phyloP scores from a whole-genome alignment of 257 asterid genomes.

The Solanum virginianum region DNA sequence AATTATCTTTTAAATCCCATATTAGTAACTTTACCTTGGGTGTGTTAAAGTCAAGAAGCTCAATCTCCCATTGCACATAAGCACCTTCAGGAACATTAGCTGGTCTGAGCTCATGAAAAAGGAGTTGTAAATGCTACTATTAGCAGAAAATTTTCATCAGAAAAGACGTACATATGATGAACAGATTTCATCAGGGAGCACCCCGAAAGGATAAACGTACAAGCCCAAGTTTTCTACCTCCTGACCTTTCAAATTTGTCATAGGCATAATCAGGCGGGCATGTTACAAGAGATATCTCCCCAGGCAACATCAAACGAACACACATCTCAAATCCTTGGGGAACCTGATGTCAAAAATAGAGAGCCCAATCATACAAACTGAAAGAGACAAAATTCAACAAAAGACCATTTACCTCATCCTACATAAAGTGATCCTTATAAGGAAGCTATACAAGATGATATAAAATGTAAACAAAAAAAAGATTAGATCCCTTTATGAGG shows the following conservation, averaged over 20 bases:
- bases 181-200: not conserved
- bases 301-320: slow-evolving; percentile 91
- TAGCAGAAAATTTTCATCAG: not conserved
- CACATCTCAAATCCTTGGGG: slow-evolving; percentile 99
- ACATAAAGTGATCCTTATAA: not conserved
- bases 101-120: slow-evolving; percentile 38
- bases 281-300: slow-evolving; percentile 78
- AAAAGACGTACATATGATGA: not conserved
- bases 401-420: not conserved
- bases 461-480: not conserved
- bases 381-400: not conserved
- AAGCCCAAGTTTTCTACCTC: not conserved
- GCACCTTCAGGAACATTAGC: slow-evolving; percentile 81
- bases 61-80: slow-evolving; percentile 83
- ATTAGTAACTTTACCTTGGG: slow-evolving; percentile 42
- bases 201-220: not conserved
- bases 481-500: not conserved
- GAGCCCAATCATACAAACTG: not conserved
- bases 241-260: slow-evolving; percentile 84
- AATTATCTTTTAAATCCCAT: not conserved
- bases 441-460: not conserved
- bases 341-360: slow-evolving; percentile 36
- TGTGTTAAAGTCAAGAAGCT: slow-evolving; percentile 89
- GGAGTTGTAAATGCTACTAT: not conserved
- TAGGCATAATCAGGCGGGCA: slow-evolving; percentile 98